Conservation (phyloP, 1,139 yeast species). For the Candida sp. region DNA sequence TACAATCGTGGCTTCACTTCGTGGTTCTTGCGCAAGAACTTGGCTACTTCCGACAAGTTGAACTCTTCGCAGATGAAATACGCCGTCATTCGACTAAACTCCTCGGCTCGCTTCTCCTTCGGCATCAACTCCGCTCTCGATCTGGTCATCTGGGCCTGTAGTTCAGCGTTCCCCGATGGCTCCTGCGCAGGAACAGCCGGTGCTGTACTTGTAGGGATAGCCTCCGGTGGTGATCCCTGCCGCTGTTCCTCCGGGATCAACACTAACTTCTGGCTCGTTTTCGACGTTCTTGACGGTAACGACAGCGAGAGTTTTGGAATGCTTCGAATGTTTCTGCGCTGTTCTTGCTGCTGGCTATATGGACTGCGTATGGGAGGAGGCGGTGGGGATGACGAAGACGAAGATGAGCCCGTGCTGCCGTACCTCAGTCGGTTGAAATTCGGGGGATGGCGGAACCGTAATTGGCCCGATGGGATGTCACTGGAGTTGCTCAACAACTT, state of each 20-base stretch:
- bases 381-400: slow-evolving; percentile 4
- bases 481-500: slow-evolving; percentile 74
- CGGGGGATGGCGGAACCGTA: slow-evolving; percentile 51
- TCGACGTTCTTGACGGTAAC: slow-evolving; percentile 85
- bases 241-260: slow-evolving; percentile 73
- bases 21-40: slow-evolving; percentile 70
- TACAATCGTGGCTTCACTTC: slow-evolving; percentile 85
- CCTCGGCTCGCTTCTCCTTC: slow-evolving; percentile 68
- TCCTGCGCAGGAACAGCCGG: background rate
- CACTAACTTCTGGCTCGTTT: slow-evolving; percentile 84
- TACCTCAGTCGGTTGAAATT: slow-evolving; percentile 18
- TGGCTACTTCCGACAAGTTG: slow-evolving; percentile 63
- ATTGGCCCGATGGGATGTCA: slow-evolving; percentile 84
- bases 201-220: background rate
- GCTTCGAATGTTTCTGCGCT: slow-evolving; percentile 34
- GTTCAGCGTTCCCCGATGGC: slow-evolving; percentile 18
- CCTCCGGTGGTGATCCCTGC: slow-evolving; percentile 20
- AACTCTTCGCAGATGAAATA: slow-evolving; percentile 88
- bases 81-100: slow-evolving; percentile 86
- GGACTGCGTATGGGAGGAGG: slow-evolving; percentile 10
- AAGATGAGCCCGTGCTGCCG: slow-evolving; percentile 8
- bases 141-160: slow-evolving; percentile 43
- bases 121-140: slow-evolving; percentile 75
- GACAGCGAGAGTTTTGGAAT: slow-evolving; percentile 67
- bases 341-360: slow-evolving; percentile 8